Percentiles rank a stretch among this genome's conserved stretches.
phyloP scores from a whole-genome alignment of 2,329 filamentous ascomycete genomes.

The Hysterium pulicare region DNA sequence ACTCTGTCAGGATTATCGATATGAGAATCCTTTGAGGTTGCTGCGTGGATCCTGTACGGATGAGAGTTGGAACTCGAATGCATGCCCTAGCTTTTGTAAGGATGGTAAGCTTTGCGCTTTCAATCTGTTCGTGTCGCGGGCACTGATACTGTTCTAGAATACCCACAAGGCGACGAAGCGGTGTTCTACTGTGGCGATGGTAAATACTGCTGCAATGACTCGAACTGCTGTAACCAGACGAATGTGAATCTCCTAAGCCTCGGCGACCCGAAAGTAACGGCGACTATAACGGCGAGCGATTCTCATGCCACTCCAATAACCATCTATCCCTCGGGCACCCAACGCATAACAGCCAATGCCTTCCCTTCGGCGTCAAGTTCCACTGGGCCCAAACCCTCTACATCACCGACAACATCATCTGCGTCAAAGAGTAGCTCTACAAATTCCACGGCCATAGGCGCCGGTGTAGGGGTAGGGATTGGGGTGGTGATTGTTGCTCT shows the following conservation, averaged over 20 bases:
- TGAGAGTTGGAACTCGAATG: conserved; percentile 9
- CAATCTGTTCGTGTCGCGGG: not conserved
- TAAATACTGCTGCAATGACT: conserved; percentile 17
- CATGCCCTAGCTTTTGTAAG: conserved; percentile 11
- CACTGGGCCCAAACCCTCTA: no score
- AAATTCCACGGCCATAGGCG: no score
- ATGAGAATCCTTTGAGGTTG: conserved; percentile 13
- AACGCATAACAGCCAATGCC: no score
- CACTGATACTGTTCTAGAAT: no score
- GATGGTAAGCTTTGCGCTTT: conserved; percentile 6
- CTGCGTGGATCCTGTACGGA: conserved; percentile 19
- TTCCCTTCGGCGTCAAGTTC: no score
- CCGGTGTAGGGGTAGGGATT: not conserved
- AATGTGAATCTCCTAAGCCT: not conserved
- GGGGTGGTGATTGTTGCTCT: not conserved
- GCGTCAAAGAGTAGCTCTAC: no score
- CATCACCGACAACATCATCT: no score
- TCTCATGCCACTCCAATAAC: no score
- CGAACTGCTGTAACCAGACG: conserved; percentile 7
- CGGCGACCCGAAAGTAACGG: not conserved
- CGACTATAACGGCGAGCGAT: not conserved
- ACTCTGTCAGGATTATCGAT: conserved; percentile 16
- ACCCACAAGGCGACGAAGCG: conserved; percentile 18
- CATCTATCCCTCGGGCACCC: no score
- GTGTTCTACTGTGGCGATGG: conserved; percentile 15